phyloP scores from a whole-genome alignment of 2,329 filamentous ascomycete genomes.

The Dothiorella sarmentorum region DNA sequence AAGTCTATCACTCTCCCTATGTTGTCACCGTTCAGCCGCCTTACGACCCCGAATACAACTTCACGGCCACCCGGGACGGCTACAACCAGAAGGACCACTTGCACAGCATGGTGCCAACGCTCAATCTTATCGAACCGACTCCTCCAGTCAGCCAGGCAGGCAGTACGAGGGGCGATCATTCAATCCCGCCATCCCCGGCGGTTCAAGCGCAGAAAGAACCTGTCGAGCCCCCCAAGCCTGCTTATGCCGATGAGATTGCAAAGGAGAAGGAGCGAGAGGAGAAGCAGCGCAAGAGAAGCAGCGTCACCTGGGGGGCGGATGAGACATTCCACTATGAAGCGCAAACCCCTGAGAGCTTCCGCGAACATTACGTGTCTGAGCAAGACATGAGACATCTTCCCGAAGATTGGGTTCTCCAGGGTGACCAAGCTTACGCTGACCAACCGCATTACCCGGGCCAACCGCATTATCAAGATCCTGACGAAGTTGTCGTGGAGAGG shows the following conservation, averaged over 20 bases:
- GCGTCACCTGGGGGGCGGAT: conserved; percentile 49
- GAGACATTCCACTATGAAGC: conserved; percentile 47
- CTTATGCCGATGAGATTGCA: conserved; percentile 19
- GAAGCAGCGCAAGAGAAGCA: conserved; percentile 25
- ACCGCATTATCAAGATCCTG: conserved; percentile 25
- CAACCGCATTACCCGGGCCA: no score
- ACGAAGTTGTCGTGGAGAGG: conserved; percentile 41
- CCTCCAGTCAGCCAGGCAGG: conserved; percentile 50
- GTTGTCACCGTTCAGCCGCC: conserved; percentile 30
- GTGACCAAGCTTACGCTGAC: neutral
- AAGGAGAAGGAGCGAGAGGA: conserved; percentile 26
- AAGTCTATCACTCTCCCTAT: conserved; percentile 43
- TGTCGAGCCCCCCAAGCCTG: conserved; percentile 25
- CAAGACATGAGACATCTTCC: conserved; percentile 20
- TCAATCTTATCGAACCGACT: conserved; percentile 57
- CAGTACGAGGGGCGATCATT: conserved; percentile 32
- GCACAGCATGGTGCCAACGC: conserved; percentile 49
- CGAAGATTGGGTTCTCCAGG: conserved; percentile 8
- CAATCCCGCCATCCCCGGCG: conserved; percentile 33
- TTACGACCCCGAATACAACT: conserved; percentile 37
- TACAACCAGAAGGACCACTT: conserved; percentile 23
- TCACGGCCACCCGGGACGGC: conserved; percentile 41
- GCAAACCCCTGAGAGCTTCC: conserved; percentile 42
- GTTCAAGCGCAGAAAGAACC: neutral
- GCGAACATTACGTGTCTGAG: conserved; percentile 35